Conservation (phyloP, 108 stramenopile genomes). For the Cyclotella choctawhatcheeana region DNA sequence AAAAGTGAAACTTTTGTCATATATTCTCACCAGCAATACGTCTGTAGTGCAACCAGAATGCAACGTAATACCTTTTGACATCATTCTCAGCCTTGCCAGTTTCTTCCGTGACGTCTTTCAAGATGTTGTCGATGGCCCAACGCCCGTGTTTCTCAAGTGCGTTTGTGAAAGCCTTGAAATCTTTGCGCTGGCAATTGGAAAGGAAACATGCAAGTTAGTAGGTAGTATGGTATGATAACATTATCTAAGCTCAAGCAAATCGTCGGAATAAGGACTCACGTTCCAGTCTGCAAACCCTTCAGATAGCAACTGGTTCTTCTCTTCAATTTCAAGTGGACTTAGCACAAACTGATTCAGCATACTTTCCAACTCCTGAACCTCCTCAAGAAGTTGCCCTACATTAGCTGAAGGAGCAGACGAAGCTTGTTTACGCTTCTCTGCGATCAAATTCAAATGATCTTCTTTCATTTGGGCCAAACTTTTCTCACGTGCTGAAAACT, state of each 20-base stretch:
- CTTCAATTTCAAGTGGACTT: constrained; percentile 57
- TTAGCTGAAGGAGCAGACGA: constrained; percentile 45
- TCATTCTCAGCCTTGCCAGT: constrained; percentile 89
- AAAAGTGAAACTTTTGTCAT: too few species aligned
- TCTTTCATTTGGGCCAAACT: constrained; percentile 72
- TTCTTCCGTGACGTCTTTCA: constrained; percentile 80
- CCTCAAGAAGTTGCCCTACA: constrained; percentile 42
- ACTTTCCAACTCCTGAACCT: constrained; percentile 69
- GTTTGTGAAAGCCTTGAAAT: constrained; percentile 90
- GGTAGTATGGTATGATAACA: too few species aligned
- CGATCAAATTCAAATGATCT: constrained; percentile 70
- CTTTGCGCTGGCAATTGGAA: too few species aligned
- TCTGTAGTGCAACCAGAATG: constrained; percentile 87
- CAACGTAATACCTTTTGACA: constrained; percentile 89
- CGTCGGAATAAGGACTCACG: constrained; percentile 10
- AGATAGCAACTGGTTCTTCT: constrained; percentile 72
- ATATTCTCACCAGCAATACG: constrained; percentile 57
- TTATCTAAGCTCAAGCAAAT: background rate
- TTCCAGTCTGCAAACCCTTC: constrained; percentile 97
- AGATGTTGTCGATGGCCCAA: constrained; percentile 76
- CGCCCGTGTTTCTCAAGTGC: constrained; percentile 94
- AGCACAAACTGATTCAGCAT: constrained; percentile 59
- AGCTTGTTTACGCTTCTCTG: constrained; percentile 66
- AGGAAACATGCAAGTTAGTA: too few species aligned
- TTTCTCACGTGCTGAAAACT: constrained; percentile 78